These are phyloP conservation scores for Ceratocystiopsis sp. DNA, from an alignment of 2,329 filamentous ascomycete genomes.

Conservation along the genomic window DNA sequence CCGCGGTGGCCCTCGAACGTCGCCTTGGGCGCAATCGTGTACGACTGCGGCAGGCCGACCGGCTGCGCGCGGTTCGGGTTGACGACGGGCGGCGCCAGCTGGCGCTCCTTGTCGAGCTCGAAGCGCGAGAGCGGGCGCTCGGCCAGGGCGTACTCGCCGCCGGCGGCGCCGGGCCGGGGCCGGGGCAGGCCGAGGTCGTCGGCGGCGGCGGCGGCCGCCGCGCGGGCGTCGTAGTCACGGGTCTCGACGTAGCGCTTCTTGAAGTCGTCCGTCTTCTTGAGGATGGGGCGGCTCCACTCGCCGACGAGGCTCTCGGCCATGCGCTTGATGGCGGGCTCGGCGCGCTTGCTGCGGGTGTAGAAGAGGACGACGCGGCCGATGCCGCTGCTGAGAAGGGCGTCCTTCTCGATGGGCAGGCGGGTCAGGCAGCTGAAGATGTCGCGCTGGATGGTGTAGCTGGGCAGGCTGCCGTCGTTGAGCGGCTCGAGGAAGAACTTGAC, in stretches of 20 bases:
- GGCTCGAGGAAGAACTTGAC: constrained; percentile 97
- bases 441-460: constrained; percentile 93
- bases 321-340: constrained; percentile 77
- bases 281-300: constrained; percentile 88
- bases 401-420: constrained; percentile 77
- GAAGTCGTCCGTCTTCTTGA: constrained; percentile 88
- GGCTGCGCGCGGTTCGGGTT: constrained; percentile 39
- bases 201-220: constrained; percentile 23
- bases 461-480: constrained; percentile 80
- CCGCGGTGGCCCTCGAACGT: constrained; percentile 36
- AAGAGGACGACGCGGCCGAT: constrained; percentile 95
- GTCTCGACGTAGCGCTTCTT: constrained; percentile 60
- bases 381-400: constrained; percentile 73
- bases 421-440: constrained; percentile 73
- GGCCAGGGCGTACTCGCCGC: constrained; percentile 30
- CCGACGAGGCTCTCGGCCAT: constrained; percentile 83
- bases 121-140: constrained; percentile 25
- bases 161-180: constrained; percentile 22
- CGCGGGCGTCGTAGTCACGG: constrained; percentile 42
- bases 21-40: constrained; percentile 43
- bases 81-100: constrained; percentile 36
- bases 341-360: constrained; percentile 88
- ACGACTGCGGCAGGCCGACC: constrained; percentile 35
- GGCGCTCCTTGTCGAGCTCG: constrained; percentile 38
- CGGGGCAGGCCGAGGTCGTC: constrained; percentile 5